These are phyloP conservation scores for Penstemon newberryi DNA, from an alignment of 257 asterid genomes.

Conservation along the genomic window DNA sequence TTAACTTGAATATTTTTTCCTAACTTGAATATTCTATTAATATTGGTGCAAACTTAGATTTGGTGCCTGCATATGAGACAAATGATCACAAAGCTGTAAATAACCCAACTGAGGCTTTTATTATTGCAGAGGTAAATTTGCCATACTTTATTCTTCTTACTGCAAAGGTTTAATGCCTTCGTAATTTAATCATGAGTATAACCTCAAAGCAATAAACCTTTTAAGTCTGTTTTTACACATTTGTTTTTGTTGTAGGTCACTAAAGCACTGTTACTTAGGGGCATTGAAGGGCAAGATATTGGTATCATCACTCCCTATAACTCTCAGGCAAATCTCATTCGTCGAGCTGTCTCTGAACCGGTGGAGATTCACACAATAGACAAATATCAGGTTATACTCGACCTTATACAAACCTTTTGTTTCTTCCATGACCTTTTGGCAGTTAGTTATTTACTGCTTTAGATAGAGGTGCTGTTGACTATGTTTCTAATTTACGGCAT, in stretches of 20 bases:
- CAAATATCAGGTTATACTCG: constrained; percentile 81
- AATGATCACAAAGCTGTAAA: constrained; percentile 61
- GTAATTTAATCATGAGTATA: background rate
- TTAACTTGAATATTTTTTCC: constrained; percentile 38
- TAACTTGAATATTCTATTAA: constrained; percentile 35
- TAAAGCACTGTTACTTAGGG: constrained; percentile 53
- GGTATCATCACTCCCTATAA: constrained; percentile 96
- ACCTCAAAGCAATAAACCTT: background rate
- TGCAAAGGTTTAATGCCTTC: constrained; percentile 5
- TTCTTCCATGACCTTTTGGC: background rate
- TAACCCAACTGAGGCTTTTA: constrained; percentile 80
- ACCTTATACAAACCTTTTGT: background rate
- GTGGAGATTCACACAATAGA: constrained; percentile 96
- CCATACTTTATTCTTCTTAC: constrained; percentile 18
- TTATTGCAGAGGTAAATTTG: constrained; percentile 66
- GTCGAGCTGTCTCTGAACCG: constrained; percentile 53
- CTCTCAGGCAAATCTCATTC: constrained; percentile 78
- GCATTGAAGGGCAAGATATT: constrained; percentile 68
- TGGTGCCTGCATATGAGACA: constrained; percentile 74
- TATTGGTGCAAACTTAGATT: constrained; percentile 41
- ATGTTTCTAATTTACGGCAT: background rate
- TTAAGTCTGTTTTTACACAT: constrained; percentile 14
- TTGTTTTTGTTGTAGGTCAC: constrained; percentile 42
- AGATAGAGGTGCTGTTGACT: background rate
- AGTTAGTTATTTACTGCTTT: background rate